Percentiles rank a stretch among this genome's conserved stretches.
These are phyloP conservation scores for Saccharomyces pastorianus DNA, from an alignment of 1,139 yeast species.

Conservation along the genomic window DNA sequence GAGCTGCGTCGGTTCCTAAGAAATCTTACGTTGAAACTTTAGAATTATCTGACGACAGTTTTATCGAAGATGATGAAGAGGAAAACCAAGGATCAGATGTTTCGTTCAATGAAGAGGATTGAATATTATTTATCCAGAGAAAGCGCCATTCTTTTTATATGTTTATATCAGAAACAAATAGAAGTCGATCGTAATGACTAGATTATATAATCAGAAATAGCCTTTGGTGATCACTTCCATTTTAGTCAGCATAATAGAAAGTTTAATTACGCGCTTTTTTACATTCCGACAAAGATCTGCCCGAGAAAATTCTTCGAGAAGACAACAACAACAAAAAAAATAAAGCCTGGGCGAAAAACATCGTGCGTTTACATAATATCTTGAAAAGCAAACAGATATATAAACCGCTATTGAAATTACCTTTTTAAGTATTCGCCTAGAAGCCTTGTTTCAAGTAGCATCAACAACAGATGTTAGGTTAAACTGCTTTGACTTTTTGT, in stretches of 20 bases:
- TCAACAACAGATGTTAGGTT: background rate
- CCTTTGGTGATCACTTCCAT: background rate
- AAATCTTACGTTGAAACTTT: constrained; percentile 20
- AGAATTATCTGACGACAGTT: constrained; percentile 27
- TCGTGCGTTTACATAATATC: background rate
- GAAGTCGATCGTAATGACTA: background rate
- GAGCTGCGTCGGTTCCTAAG: constrained; percentile 21
- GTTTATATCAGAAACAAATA: background rate
- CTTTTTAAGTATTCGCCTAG: background rate
- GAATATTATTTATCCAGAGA: background rate
- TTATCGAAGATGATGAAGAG: constrained; percentile 23
- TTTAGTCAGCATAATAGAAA: background rate
- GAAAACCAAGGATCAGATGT: constrained; percentile 21
- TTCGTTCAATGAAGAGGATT: constrained; percentile 22
- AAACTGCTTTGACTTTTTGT: background rate
- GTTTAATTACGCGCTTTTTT: background rate
- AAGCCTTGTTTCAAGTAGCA: background rate
- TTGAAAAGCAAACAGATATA: background rate
- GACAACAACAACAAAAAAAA: background rate
- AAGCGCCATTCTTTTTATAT: background rate
- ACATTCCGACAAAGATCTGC: background rate
- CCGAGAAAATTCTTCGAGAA: constrained; percentile 1
- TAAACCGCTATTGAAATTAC: background rate
- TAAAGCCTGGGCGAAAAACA: background rate
- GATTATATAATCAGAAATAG: background rate